phyloP scores from a whole-genome alignment of 306 rosid species.

The Mimosa pudica region DNA sequence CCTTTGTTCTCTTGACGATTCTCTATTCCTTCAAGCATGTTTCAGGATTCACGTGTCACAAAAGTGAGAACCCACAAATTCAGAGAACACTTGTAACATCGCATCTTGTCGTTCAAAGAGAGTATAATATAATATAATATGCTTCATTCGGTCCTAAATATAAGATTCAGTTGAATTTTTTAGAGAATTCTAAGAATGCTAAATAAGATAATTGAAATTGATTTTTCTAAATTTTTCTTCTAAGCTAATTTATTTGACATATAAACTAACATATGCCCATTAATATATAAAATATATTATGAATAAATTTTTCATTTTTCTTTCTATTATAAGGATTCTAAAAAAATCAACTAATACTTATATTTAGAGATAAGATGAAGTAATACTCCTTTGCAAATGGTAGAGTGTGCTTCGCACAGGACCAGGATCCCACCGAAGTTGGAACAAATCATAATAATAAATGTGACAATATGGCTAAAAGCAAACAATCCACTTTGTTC shows the following conservation, averaged over 20 bases:
- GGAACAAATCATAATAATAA: slow-evolving; percentile 37
- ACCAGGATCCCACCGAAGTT: slow-evolving; percentile 40
- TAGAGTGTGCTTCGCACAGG: slow-evolving; percentile 10
- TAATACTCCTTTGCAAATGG: neutral
- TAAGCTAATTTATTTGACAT: too few species aligned
- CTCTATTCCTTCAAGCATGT: slow-evolving; percentile 3
- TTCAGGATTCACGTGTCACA: slow-evolving; percentile 26
- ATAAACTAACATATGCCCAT: too few species aligned
- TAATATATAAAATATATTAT: too few species aligned
- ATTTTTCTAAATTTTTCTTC: too few species aligned
- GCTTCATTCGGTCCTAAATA: too few species aligned
- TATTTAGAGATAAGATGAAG: too few species aligned
- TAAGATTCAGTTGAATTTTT: too few species aligned
- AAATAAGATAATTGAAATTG: too few species aligned
- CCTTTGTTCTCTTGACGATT: slow-evolving; percentile 9
- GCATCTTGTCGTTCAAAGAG: neutral
- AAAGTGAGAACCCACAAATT: slow-evolving; percentile 2
- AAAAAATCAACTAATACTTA: too few species aligned
- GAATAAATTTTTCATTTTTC: too few species aligned
- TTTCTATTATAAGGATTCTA: too few species aligned
- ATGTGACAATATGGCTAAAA: slow-evolving; percentile 23
- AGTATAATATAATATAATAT: neutral
- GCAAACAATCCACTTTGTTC: slow-evolving; percentile 47
- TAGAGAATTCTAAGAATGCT: too few species aligned
- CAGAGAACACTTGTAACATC: neutral